A percentile compares a stretch with the other conserved stretches of the same genome.
Evolutionary conservation across 169 alveolate species (phyloP).

Genomic region (Eimeria tenella): DNA sequence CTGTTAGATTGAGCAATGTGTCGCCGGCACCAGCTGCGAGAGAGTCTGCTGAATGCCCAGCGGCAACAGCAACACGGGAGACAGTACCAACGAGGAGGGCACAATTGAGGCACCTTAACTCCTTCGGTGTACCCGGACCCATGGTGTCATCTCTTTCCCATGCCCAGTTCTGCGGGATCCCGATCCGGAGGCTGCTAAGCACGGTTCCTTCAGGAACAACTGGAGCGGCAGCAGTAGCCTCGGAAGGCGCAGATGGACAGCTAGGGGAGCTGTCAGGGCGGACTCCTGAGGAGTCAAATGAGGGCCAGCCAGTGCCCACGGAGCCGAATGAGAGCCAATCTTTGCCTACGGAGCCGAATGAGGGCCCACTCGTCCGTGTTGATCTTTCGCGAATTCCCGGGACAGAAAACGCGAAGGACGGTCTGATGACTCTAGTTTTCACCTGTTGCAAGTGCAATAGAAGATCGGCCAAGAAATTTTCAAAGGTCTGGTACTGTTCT

Average conservation of each 20-base stretch:
- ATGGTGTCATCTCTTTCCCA: background rate
- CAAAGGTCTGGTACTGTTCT: background rate
- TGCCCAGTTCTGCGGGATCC: background rate
- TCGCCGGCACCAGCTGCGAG: background rate
- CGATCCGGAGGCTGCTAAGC: background rate
- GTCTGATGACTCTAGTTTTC: background rate
- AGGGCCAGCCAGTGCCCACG: too few relatives aligned
- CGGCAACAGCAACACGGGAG: background rate
- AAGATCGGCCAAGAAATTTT: slow-evolving; percentile 36
- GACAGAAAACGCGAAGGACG: slow-evolving; percentile 46
- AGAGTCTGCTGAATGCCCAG: background rate
- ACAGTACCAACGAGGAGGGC: too few relatives aligned
- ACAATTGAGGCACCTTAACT: background rate
- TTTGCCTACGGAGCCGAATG: background rate
- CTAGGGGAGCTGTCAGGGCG: background rate
- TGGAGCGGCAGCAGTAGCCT: background rate
- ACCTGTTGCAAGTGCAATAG: slow-evolving; percentile 49
- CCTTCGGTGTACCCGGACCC: background rate
- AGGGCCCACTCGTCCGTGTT: background rate
- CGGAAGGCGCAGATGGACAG: slow-evolving; percentile 1
- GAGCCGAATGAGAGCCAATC: too few relatives aligned
- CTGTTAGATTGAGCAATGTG: too few relatives aligned
- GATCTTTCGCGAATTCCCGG: slow-evolving; percentile 34
- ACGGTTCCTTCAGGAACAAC: background rate
- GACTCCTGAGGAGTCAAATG: too few relatives aligned